Evolutionary conservation across 1,284 basidiomycete genomes (phyloP), one percentile per base, ranked within the genome.

Genomic region (Meripilus lineatus): DNA sequence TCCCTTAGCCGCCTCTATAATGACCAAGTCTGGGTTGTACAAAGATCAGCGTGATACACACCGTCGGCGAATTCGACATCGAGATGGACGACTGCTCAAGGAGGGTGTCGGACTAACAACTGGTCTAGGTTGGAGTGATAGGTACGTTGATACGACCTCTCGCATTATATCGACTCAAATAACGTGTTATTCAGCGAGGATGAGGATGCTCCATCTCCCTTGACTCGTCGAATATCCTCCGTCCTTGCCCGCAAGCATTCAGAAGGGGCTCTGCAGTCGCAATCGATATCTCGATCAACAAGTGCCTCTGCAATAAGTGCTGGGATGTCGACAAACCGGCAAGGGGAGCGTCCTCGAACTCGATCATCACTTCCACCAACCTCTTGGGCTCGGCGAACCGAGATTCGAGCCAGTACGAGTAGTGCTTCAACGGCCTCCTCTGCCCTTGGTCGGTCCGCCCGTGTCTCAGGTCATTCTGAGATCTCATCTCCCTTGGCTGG

Each of bases 81-180:
- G 84, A 2, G 86, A 90, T 56, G 84, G 84, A 1, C 67, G 64
- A n/a, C 55, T 81, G 10, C 64, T 89, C 38, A 64, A 70, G 33
- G 84, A 83, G 2, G 86, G 86, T 1, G 76, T 89, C 50, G 86
- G 87, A 0, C 60, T 90, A 41, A 90, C 87, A 2, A 90, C 86
- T 3, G 86, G 86, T 0, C 66, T 90, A 14, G 86, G 86, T 0
- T 90, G 86, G 87, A 87, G 84, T 57, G 87, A 89, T 57, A 85
- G 81, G 83, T 84, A 34, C 11, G 73, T 64, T 35, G 43, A 36
- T 26, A 42, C n/a, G 32, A 36, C 30, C 34, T 25, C 42, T 37
- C 34, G 38, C 24, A 20, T 39, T 30, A 30, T 30, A 10, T 30
- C n/a, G 28, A 30, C 28, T n/a, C n/a, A 8, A 30, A 30, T 26